Evolutionary conservation across 805 yeast genomes (phyloP), one percentile per base, ranked within the genome.

Genomic region (Yamadazyma phyllophila): DNA sequence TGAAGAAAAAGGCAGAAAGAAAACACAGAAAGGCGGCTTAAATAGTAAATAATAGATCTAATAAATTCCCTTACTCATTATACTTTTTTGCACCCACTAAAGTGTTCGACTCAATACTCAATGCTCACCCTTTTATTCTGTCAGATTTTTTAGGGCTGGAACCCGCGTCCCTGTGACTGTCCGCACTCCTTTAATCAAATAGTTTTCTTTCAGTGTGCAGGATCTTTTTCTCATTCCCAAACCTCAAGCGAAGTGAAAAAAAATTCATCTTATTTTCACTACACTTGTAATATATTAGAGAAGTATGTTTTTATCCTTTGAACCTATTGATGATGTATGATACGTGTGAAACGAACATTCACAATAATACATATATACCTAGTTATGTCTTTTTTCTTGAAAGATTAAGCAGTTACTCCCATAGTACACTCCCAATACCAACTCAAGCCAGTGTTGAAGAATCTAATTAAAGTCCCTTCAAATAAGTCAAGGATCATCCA

Each of bases 1-100:
- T 78, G 81, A 80, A 71, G 57, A 62, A 57, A 57, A 78, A 63
- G 59, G 82, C 85, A 55, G 81, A 82, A 36, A 26, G 40, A 12
- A 45, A 39, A 26, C 24, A 39, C 26, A 44, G 47, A 35, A 57
- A 67, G 66, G 27, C 36, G 35, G 32, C n/a, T 37, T 46, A 43
- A 26, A 31, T 33, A 38, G n/a, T 27, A 10, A 29, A 32, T 40
- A 29, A 36, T 14, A 20, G 11, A 13, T 20, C 6, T 20, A 17
- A n/a, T 32, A 13, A 32, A 32, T 15, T 11, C 13, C 13, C 7
- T 29, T 4, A 32, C 11, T 4, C 32, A 4, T 11, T 3, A 16
- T 36, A 20, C 15, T 11, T 26, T 10, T 24, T 39, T 30, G 36
- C 35, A 39, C 33, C 20, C 27, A 27, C 13, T 10, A n/a, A 29